phyloP scores from a whole-genome alignment of 1,139 yeast species.

The Suhomyces panamericanus region DNA sequence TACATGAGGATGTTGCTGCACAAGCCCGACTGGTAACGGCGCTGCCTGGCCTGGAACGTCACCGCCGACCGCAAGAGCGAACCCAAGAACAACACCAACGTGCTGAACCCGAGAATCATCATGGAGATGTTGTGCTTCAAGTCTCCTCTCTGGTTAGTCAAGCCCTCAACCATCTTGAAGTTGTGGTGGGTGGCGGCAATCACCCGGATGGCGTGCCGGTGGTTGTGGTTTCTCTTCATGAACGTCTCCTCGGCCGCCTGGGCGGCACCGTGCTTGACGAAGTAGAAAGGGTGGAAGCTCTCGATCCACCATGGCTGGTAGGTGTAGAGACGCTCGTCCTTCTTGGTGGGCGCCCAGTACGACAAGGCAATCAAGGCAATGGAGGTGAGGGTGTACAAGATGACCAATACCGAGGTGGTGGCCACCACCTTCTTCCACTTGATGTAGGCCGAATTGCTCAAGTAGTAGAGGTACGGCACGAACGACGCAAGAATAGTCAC shows the following conservation, averaged over 20 bases:
- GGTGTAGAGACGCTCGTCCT: constrained; percentile 55
- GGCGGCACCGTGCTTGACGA: constrained; percentile 50
- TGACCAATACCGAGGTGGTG: constrained; percentile 57
- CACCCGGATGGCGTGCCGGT: constrained; percentile 52
- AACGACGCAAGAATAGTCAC: constrained; percentile 70
- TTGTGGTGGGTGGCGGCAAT: constrained; percentile 50
- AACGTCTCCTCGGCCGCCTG: constrained; percentile 53
- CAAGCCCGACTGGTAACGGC: constrained; percentile 12
- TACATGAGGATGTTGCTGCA: constrained; percentile 59
- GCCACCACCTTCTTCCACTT: constrained; percentile 59
- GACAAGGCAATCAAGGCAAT: constrained; percentile 51
- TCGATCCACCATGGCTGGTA: constrained; percentile 84
- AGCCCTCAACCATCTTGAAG: constrained; percentile 45
- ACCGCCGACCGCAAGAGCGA: constrained; percentile 60
- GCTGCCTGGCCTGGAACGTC: constrained; percentile 38
- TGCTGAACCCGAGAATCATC: constrained; percentile 48
- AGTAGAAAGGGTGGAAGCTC: constrained; percentile 56
- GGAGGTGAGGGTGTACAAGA: constrained; percentile 61
- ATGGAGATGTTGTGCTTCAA: constrained; percentile 53
- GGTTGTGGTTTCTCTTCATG: constrained; percentile 48
- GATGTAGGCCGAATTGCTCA: constrained; percentile 45
- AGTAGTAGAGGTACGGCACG: constrained; percentile 60
- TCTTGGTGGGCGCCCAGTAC: constrained; percentile 55
- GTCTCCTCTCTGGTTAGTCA: constrained; percentile 45
- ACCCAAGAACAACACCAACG: constrained; percentile 55